A percentile compares a stretch with the other conserved stretches of the same genome.
Evolutionary conservation across 108 stramenopile species (phyloP).

Genomic region (Pseudonitzschia pungens): DNA sequence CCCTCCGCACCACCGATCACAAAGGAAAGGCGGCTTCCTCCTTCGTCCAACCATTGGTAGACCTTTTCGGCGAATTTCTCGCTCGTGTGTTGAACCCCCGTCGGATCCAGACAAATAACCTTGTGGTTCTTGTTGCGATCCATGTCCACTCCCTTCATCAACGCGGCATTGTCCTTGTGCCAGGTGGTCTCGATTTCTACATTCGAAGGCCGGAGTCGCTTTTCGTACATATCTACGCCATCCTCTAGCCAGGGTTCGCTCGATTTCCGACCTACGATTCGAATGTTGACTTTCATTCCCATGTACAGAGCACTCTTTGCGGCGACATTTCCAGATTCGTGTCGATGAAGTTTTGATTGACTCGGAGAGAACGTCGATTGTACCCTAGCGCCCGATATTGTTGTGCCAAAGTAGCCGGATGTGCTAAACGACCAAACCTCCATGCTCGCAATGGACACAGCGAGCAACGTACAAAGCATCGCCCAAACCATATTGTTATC

Average conservation of each 20-base stretch:
- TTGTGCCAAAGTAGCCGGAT: neutral
- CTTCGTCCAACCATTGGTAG: constrained; percentile 84
- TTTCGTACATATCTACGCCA: constrained; percentile 74
- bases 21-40: constrained; percentile 85
- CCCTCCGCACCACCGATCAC: constrained; percentile 94
- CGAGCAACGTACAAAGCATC: neutral
- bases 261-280: constrained; percentile 81
- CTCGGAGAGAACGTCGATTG: neutral
- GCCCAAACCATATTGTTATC: neutral
- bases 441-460: neutral
- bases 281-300: constrained; percentile 70
- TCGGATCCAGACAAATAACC: constrained; percentile 71
- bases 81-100: constrained; percentile 69
- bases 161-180: constrained; percentile 89
- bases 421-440: neutral
- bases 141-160: constrained; percentile 55
- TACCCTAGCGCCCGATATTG: neutral
- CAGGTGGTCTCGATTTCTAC: constrained; percentile 75
- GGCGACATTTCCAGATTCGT: neutral
- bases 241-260: constrained; percentile 78
- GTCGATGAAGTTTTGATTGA: neutral
- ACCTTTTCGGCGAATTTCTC: constrained; percentile 71
- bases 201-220: constrained; percentile 54
- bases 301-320: constrained; percentile 5
- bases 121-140: constrained; percentile 66